Conservation (phyloP, 176 grass and related monocot genomes). For the Elaeis guineensis region DNA sequence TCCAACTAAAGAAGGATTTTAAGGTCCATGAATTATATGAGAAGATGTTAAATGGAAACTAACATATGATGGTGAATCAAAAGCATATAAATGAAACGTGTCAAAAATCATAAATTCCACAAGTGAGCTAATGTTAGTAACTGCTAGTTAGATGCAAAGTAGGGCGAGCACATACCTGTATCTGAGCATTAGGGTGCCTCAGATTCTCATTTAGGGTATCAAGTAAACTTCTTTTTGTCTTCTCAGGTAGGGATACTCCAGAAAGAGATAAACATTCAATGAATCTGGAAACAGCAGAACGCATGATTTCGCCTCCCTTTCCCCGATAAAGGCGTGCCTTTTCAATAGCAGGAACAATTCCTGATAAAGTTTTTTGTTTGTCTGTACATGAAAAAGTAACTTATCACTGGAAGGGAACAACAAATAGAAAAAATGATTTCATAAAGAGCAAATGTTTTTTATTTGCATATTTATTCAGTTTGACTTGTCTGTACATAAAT, state of each 20-base stretch:
- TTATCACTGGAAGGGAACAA: constrained; percentile 1
- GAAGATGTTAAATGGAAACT: not conserved
- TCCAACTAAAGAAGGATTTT: too few relatives aligned
- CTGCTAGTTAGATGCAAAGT: not conserved
- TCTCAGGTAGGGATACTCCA: constrained; percentile 73
- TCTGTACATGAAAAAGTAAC: constrained; percentile 31
- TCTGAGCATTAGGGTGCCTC: constrained; percentile 88
- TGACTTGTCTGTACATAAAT: too few relatives aligned
- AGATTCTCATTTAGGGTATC: constrained; percentile 97
- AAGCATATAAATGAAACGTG: not conserved
- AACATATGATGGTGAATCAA: constrained; percentile 9
- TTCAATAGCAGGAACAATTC: constrained; percentile 82
- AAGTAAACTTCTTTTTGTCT: constrained; percentile 70
- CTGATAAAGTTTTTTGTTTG: constrained; percentile 68
- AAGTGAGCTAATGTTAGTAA: not conserved
- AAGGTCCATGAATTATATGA: too few relatives aligned
- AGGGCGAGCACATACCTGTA: constrained; percentile 46
- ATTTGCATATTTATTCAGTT: too few relatives aligned
- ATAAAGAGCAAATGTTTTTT: constrained; percentile 5
- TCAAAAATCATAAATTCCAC: too few relatives aligned
- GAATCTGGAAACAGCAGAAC: constrained; percentile 78
- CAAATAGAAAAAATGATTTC: constrained; percentile 13
- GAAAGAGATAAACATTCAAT: constrained; percentile 81
- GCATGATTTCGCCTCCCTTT: constrained; percentile 98
- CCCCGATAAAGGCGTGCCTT: constrained; percentile 92